Evolutionary conservation across 495 filamentous ascomycete species (phyloP), one percentile per base, ranked within the genome.

Genomic region (Pseudoneurospora amorphoporcata): DNA sequence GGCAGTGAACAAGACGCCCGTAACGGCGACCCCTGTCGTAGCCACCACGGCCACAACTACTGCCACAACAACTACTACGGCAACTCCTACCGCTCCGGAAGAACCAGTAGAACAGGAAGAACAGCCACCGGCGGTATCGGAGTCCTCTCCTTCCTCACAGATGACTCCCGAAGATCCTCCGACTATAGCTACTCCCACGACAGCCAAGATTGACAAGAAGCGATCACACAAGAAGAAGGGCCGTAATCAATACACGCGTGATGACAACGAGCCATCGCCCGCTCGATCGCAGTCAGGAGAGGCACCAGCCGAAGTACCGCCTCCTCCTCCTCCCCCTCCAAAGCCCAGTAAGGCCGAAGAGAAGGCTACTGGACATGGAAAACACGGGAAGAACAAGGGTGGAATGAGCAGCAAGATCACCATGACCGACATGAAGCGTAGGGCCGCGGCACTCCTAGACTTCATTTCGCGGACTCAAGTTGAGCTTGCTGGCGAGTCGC

Each of bases 381-480:
- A 81, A 71, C 72, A 79, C 41, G 47, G 71, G 68, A 84, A 81
- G 71, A 75, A 70, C 53, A 85, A 82, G 72, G 81, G 79, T 12
- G 80, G 81, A 23, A 82, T 85, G 79, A 81, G 68, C 23, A 90
- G 88, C 75, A 93, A 91, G 79, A 89, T 94, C 68, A 95, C 88
- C 38, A 92, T 98, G 89, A 91, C 90, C 72, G 94, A 98, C 75
- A 95, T 98, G 92, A 94, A 93, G 81, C 88, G 92, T 73, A 88
- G 92, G 8, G 94, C 94, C 4, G 88, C 90, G 3, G 90, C 86
- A 16, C 95, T 99, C 71, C 84, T 96, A 17, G 94, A 97, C 53
- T 98, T 92, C 80, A 97, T 99, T 75, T 90, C 92, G 8, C 88
- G 92, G 65, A 95, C 93, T 74, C 95, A 98, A 76, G 86, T 97